These are phyloP conservation scores for Aspergillus oerlinghausenensis DNA, from an alignment of 2,329 filamentous ascomycete species.

Conservation along the genomic window DNA sequence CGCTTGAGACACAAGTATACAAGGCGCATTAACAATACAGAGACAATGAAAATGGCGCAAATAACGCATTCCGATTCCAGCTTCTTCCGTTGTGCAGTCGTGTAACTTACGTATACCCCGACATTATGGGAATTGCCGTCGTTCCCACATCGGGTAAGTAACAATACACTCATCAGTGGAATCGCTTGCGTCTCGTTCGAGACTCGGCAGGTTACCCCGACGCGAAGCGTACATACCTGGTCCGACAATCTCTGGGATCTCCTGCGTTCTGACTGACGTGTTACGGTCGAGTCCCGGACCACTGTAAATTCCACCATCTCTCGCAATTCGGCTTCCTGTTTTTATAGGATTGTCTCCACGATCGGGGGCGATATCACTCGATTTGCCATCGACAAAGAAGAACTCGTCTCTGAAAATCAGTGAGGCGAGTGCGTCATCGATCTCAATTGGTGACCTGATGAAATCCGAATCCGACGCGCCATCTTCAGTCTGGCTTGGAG, in stretches of 20 bases:
- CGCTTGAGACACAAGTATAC: neutral
- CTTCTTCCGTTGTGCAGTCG: neutral
- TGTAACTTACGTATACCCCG: neutral
- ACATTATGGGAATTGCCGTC: slow-evolving; percentile 15
- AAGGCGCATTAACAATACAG: neutral
- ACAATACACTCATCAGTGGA: slow-evolving; percentile 19
- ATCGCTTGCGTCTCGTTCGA: slow-evolving; percentile 16
- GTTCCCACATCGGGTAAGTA: slow-evolving; percentile 15
- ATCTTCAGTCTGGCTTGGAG: slow-evolving; percentile 10
- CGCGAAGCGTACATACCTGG: slow-evolving; percentile 6
- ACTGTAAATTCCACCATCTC: slow-evolving; percentile 19
- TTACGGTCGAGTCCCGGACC: slow-evolving; percentile 17
- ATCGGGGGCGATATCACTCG: slow-evolving; percentile 18
- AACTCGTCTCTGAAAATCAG: slow-evolving; percentile 22
- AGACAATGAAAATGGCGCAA: neutral
- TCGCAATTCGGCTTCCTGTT: slow-evolving; percentile 8
- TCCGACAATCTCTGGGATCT: slow-evolving; percentile 17
- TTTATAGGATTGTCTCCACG: slow-evolving; percentile 23
- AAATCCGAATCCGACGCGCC: slow-evolving; percentile 14
- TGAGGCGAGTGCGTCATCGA: slow-evolving; percentile 17
- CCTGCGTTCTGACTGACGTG: slow-evolving; percentile 12
- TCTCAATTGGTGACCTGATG: slow-evolving; percentile 20
- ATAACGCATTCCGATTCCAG: neutral
- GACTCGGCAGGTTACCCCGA: neutral
- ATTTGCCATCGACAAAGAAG: slow-evolving; percentile 27